These are phyloP conservation scores for Pharus latifolius DNA, from an alignment of 176 grass and related monocot species.

Conservation along the genomic window DNA sequence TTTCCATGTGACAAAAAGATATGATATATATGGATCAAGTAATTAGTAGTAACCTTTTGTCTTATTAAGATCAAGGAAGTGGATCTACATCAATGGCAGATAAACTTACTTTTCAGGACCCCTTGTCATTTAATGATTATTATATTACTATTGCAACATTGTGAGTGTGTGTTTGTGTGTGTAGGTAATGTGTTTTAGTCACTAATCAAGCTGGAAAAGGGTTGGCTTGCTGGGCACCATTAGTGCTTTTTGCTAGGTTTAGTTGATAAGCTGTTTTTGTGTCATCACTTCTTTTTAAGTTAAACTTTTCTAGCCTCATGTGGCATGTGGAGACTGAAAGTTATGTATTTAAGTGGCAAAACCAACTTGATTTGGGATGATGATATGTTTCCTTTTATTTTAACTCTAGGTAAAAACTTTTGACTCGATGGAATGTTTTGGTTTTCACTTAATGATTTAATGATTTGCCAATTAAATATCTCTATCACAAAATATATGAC, in stretches of 20 bases:
- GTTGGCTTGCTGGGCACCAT: not conserved
- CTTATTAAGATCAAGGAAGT: conserved; percentile 3
- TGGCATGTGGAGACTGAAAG: not conserved
- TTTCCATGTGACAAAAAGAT: conserved; percentile 40
- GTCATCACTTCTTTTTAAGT: conserved; percentile 1
- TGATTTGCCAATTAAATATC: no score
- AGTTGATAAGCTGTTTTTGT: not conserved
- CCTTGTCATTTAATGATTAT: not conserved
- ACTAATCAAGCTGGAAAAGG: not conserved
- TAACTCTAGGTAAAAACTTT: not conserved
- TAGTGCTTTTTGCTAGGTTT: conserved; percentile 6
- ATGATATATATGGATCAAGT: not conserved
- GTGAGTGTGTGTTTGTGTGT: no score
- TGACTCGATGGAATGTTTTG: not conserved
- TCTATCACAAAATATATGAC: no score
- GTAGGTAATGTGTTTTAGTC: conserved; percentile 24
- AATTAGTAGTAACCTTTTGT: no score
- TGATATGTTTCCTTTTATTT: not conserved
- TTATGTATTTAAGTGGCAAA: not conserved
- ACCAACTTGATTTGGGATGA: not conserved
- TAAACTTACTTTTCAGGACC: conserved; percentile 20
- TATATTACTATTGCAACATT: not conserved
- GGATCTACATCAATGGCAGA: not conserved
- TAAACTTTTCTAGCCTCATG: conserved; percentile 5
- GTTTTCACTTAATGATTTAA: not conserved